A percentile compares a stretch with the other conserved stretches of the same genome.
phyloP scores from a whole-genome alignment of 2,329 filamentous ascomycete genomes.

The Ascochyta viciae-villosae region DNA sequence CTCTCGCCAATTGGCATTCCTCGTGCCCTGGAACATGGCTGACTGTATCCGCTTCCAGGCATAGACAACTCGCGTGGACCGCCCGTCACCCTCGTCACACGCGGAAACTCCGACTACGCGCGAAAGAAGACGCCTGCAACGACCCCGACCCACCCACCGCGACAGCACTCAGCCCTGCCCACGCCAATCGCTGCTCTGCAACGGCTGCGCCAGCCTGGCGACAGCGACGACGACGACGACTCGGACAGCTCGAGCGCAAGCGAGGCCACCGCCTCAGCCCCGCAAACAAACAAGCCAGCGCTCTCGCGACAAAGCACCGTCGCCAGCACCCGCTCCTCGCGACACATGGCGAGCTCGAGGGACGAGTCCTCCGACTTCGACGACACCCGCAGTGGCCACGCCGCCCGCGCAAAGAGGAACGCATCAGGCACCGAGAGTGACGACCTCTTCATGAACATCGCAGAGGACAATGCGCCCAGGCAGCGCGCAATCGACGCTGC shows the following conservation, averaged over 20 bases:
- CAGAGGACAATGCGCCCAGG: constrained; percentile 45
- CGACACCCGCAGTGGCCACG: constrained; percentile 30
- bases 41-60: constrained; percentile 25
- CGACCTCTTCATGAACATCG: constrained; percentile 54
- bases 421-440: constrained; percentile 31
- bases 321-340: constrained; percentile 24
- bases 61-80: constrained; percentile 60
- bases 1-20: background rate
- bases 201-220: constrained; percentile 32
- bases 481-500: constrained; percentile 34
- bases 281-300: constrained; percentile 22
- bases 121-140: constrained; percentile 36
- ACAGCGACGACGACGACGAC: constrained; percentile 28
- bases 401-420: constrained; percentile 20
- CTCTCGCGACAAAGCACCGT: constrained; percentile 32
- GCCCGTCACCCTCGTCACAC: constrained; percentile 59
- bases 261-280: constrained; percentile 19
- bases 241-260: constrained; percentile 24
- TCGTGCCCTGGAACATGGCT: constrained; percentile 10
- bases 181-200: constrained; percentile 16
- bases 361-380: constrained; percentile 43
- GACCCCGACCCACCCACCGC: constrained; percentile 5
- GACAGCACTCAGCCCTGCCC: constrained; percentile 14
- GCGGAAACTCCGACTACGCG: constrained; percentile 45
- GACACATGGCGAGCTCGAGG: constrained; percentile 39